A percentile compares a stretch with the other conserved stretches of the same genome.
Conservation (phyloP, 805 yeast genomes). For the Blastobotrys attinorum region DNA sequence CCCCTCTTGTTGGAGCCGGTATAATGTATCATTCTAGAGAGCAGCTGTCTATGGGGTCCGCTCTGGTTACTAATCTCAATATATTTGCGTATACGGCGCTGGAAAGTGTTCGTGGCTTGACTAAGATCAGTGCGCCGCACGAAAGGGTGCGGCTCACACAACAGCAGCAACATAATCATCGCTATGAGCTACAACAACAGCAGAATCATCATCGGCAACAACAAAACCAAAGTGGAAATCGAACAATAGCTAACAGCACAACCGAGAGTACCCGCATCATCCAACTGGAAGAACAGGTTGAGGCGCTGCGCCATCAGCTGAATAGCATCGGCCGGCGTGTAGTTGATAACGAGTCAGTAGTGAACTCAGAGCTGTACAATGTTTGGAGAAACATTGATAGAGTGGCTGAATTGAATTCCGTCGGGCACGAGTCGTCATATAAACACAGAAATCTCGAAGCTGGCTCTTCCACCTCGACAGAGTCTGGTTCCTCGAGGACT, state of each 20-base stretch:
- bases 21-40: conserved; percentile 13
- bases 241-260: no score
- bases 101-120: conserved; percentile 15
- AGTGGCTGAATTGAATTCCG: no score
- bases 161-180: neutral
- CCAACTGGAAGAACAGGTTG: conserved; percentile 5
- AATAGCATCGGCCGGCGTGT: conserved; percentile 2
- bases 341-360: conserved; percentile 6
- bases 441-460: no score
- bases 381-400: conserved; percentile 11
- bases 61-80: conserved; percentile 16
- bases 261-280: neutral
- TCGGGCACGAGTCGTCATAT: no score
- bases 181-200: neutral
- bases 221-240: neutral
- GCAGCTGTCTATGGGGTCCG: conserved; percentile 15
- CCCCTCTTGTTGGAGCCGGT: conserved; percentile 18
- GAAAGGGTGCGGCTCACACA: neutral
- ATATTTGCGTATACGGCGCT: conserved; percentile 17
- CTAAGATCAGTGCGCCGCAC: conserved; percentile 7
- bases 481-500: no score
- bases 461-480: no score
- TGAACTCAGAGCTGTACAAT: conserved; percentile 9
- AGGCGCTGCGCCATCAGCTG: neutral
- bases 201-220: neutral